Percentiles rank a stretch among this genome's conserved stretches.
Conservation (phyloP, 2,329 filamentous ascomycete species). For the Dactylella cylindrospora region DNA sequence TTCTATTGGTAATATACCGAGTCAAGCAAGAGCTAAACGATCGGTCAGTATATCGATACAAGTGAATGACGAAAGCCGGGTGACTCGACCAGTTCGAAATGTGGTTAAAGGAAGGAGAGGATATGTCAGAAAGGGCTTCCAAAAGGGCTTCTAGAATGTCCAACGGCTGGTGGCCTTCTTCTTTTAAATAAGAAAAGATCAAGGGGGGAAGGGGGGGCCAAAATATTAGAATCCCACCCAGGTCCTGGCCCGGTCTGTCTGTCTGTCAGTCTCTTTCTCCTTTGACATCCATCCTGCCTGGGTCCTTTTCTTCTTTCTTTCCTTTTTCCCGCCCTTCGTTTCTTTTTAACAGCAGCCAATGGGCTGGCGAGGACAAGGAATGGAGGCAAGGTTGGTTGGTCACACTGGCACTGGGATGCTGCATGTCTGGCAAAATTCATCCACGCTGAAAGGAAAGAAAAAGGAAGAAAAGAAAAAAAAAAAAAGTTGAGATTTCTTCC, state of each 20-base stretch:
- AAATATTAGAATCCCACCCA: too few relatives aligned
- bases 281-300: slow-evolving; percentile 3
- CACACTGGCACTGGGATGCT: too few relatives aligned
- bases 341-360: slow-evolving; percentile 37
- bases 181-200: slow-evolving; percentile 35
- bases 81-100: slow-evolving; percentile 35
- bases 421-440: slow-evolving; percentile 36
- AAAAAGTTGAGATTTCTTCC: slow-evolving; percentile 8
- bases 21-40: slow-evolving; percentile 26
- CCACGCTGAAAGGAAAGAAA: not conserved
- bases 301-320: slow-evolving; percentile 37
- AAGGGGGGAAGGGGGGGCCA: too few relatives aligned
- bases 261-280: too few relatives aligned
- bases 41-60: too few relatives aligned
- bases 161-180: slow-evolving; percentile 42
- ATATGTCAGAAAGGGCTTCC: slow-evolving; percentile 25
- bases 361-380: slow-evolving; percentile 23
- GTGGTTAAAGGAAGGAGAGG: slow-evolving; percentile 41
- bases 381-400: too few relatives aligned
- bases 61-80: slow-evolving; percentile 30
- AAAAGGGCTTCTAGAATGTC: slow-evolving; percentile 43
- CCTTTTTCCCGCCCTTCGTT: slow-evolving; percentile 12
- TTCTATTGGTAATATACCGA: slow-evolving; percentile 9
- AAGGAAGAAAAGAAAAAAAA: slow-evolving; percentile 4
- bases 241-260: too few relatives aligned